These are phyloP conservation scores for Ambrosia trifida DNA, from an alignment of 129 eudicot genomes.

Conservation along the genomic window DNA sequence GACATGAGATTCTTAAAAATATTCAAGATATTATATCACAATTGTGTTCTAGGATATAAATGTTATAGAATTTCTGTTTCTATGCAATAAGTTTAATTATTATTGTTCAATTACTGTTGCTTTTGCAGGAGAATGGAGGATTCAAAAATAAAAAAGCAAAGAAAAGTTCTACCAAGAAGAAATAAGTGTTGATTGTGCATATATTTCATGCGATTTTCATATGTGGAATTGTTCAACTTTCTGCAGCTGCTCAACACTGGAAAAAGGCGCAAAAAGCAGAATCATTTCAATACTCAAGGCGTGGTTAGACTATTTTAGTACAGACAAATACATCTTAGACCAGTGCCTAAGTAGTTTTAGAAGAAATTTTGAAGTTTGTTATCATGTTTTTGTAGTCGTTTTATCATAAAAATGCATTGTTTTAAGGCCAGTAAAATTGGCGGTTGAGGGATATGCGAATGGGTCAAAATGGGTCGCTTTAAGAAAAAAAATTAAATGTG, in stretches of 20 bases:
- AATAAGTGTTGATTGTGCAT: slow-evolving; percentile 11
- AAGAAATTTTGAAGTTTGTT: background rate
- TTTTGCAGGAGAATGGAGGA: slow-evolving; percentile 63
- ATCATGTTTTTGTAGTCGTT: background rate
- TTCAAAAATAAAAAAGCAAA: slow-evolving; percentile 42
- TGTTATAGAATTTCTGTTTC: background rate
- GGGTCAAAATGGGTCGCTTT: too few relatives aligned
- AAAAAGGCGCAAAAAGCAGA: background rate
- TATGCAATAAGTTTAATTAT: slow-evolving; percentile 5
- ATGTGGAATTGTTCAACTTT: background rate
- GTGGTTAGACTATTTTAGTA: background rate
- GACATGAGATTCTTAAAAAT: background rate
- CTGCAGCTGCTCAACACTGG: background rate
- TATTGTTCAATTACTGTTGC: background rate
- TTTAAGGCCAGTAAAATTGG: background rate
- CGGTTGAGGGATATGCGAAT: too few relatives aligned
- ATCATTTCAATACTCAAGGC: background rate
- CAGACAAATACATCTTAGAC: background rate
- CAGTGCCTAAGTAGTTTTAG: slow-evolving; percentile 9
- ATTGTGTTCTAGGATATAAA: background rate
- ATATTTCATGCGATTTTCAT: background rate
- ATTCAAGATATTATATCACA: background rate
- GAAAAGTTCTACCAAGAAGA: slow-evolving; percentile 51
- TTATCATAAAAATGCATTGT: slow-evolving; percentile 3
- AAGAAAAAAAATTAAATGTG: too few relatives aligned